phyloP scores from a whole-genome alignment of 345 rosid genomes.

The Arabidopsis suecica region DNA sequence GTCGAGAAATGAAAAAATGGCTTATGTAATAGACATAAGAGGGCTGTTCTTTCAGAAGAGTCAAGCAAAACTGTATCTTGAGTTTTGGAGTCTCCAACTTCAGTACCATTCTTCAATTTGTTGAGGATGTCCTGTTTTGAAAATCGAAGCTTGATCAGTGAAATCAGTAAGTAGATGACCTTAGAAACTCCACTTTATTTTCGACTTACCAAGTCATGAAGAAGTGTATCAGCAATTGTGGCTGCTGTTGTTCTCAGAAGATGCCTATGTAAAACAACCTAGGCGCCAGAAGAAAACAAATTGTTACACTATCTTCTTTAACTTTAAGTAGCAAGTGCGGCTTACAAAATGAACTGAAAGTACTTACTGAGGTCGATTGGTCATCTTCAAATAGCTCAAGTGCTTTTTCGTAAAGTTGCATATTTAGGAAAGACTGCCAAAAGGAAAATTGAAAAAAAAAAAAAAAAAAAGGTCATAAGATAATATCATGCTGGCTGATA shows the following conservation, averaged over 20 bases:
- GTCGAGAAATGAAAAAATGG: no score
- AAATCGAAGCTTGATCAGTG: conserved; percentile 23
- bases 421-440: conserved; percentile 80
- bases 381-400: conserved; percentile 90
- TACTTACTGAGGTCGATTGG: conserved; percentile 83
- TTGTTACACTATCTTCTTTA: not conserved
- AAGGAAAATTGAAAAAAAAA: conserved; percentile 6
- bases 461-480: conserved; percentile 9
- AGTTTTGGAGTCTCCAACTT: conserved; percentile 66
- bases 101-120: conserved; percentile 79
- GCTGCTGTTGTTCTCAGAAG: conserved; percentile 81
- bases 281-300: conserved; percentile 36
- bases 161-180: conserved; percentile 18
- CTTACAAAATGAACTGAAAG: conserved; percentile 26
- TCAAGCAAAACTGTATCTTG: conserved; percentile 57
- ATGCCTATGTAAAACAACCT: conserved; percentile 91
- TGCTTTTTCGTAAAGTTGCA: conserved; percentile 94
- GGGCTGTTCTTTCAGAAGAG: conserved; percentile 66
- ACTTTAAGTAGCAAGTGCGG: not conserved
- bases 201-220: conserved; percentile 70
- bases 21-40: no score
- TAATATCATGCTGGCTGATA: conserved; percentile 25
- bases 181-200: conserved; percentile 15
- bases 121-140: conserved; percentile 65
- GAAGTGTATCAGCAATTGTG: conserved; percentile 66